A percentile compares a stretch with the other conserved stretches of the same genome.
These are phyloP conservation scores for Picochlorum sp. DNA, from an alignment of 139 green algal species.

Conservation along the genomic window DNA sequence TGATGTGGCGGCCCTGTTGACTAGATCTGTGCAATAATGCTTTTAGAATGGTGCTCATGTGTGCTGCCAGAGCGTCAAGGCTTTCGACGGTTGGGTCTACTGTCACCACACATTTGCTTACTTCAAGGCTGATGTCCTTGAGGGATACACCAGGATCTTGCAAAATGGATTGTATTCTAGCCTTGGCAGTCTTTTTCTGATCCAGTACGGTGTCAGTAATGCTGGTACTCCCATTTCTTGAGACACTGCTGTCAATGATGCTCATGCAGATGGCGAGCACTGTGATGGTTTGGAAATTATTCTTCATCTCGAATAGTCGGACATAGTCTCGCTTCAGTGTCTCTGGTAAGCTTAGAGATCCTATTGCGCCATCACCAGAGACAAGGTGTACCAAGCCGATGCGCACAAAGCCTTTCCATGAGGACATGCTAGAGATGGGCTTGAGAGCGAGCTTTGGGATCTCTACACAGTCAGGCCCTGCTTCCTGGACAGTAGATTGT, in stretches of 20 bases:
- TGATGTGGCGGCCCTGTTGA: background rate
- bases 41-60: background rate
- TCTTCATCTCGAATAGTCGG: conserved; percentile 56
- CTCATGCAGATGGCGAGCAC: conserved; percentile 54
- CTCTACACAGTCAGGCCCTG: no score
- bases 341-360: conserved; percentile 43
- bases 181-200: conserved; percentile 17
- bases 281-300: conserved; percentile 61
- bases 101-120: background rate
- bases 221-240: background rate
- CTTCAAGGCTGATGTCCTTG: background rate
- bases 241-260: conserved; percentile 37
- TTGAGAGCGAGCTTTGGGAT: background rate
- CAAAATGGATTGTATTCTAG: conserved; percentile 50
- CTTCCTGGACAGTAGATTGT: no score
- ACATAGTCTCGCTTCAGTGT: conserved; percentile 43
- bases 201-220: background rate
- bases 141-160: conserved; percentile 50
- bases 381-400: conserved; percentile 52
- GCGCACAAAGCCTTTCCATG: conserved; percentile 52
- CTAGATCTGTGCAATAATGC: background rate
- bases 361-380: conserved; percentile 24
- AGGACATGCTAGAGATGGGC: background rate
- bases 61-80: background rate
- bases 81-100: background rate